phyloP scores from a whole-genome alignment of 768 basidiomycete species.

The Podaxis sp. region DNA sequence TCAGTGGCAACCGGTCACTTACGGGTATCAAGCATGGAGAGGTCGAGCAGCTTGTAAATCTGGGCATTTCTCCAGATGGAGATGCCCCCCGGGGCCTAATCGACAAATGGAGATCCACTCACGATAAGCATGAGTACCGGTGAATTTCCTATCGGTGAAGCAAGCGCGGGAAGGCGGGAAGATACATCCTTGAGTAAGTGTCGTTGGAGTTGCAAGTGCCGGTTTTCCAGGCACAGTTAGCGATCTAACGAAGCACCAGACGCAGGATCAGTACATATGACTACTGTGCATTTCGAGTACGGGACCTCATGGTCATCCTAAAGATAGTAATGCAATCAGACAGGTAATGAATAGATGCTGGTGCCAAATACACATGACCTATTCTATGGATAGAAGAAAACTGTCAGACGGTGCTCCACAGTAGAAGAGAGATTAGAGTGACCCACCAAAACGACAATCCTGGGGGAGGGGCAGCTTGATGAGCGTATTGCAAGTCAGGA shows the following conservation, averaged over 20 bases:
- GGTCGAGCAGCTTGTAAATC: slow-evolving; percentile 56
- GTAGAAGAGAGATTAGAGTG: background rate
- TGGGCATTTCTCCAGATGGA: slow-evolving; percentile 65
- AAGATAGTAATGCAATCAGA: background rate
- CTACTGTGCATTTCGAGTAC: slow-evolving; percentile 7
- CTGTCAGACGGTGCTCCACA: background rate
- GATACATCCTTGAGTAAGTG: slow-evolving; percentile 41
- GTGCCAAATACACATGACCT: background rate
- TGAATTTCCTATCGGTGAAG: slow-evolving; percentile 58
- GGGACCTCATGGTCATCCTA: slow-evolving; percentile 52
- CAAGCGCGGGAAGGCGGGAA: slow-evolving; percentile 53
- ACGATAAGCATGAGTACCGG: slow-evolving; percentile 55
- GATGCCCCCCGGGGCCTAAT: slow-evolving; percentile 49
- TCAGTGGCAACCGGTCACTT: slow-evolving; percentile 13
- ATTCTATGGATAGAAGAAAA: background rate
- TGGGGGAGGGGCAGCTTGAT: slow-evolving; percentile 38
- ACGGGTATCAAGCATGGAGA: slow-evolving; percentile 69
- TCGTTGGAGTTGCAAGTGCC: slow-evolving; percentile 58
- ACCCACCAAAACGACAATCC: slow-evolving; percentile 52
- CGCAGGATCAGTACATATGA: background rate
- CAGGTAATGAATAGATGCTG: too few species aligned
- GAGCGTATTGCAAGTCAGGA: slow-evolving; percentile 40
- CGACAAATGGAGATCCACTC: slow-evolving; percentile 64
- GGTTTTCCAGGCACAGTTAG: slow-evolving; percentile 56
- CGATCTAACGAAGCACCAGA: slow-evolving; percentile 30